Base-by-base conservation (phyloP, 2,329 filamentous ascomycete genomes). In the Phyllosticta paracitricarpa region DNA sequence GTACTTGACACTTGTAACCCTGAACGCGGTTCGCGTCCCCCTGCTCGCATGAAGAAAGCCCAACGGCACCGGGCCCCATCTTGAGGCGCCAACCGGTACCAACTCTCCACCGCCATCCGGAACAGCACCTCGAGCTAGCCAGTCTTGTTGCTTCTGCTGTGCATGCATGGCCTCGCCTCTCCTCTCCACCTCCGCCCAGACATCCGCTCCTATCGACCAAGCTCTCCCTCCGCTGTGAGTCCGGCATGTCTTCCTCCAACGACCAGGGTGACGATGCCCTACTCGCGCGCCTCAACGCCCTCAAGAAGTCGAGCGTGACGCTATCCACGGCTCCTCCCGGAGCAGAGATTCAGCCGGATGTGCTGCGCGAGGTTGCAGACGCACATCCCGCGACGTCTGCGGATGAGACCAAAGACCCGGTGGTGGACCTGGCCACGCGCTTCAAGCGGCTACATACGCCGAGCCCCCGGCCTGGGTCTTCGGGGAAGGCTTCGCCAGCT, bases 261-360 rank as follows among this genome's bases (percentile, higher is more conserved):
- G 19, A 12, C 52, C 51, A 63, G 40, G 56, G 61, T 40, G 76
- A 79, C 62, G 71, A 76, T 57, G 70, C 74, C 61, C 74, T 81
- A 22, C 75, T 80, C 60, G 76, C 78, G 22, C 75, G 78, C 56
- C 71, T 80, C 40, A 79, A 80, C 64, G 78, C 78, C 14, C 71
- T 80, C 56, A 79, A 78, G 65, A 74, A 75, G 53, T 75, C 76
- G 1, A 71, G 68, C 28, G 70, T 79, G 22, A 73, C 65, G 57
- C 67, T 79, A 19, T 62, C 59, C 66, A 17, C 65, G 67, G 51
- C 59, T 12, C 62, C 64, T n/a, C 55, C 66, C 24, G 55, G 66
- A 14, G 24, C 51, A 30, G 52, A 55, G 25, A 54, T 54, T 26
- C 51, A 54, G 17, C 56, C 59, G 19, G 59, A 61, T 28, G 30